These are phyloP conservation scores for Kockiozyma suomiensis DNA, from an alignment of 805 yeast species.

Conservation along the genomic window DNA sequence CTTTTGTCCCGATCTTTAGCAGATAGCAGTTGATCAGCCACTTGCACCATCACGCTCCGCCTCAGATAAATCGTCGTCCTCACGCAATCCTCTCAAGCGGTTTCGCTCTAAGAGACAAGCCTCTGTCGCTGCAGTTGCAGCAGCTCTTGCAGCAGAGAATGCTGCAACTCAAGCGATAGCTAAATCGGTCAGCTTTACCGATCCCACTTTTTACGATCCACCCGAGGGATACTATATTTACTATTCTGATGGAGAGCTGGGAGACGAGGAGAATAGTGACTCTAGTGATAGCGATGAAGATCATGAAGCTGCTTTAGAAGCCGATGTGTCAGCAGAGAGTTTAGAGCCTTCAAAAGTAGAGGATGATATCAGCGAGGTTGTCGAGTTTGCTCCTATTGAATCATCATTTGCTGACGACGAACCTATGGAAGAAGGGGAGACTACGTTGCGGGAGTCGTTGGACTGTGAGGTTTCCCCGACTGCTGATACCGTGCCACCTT, in stretches of 20 bases:
- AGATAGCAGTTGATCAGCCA: not conserved
- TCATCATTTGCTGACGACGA: not conserved
- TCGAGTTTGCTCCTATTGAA: conserved; percentile 12
- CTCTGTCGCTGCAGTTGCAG: not conserved
- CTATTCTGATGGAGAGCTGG: conserved; percentile 26
- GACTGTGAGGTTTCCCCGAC: too few relatives aligned
- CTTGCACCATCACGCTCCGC: not conserved
- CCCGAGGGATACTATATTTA: conserved; percentile 30
- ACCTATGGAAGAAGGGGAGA: conserved; percentile 5
- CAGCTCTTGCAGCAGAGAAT: not conserved
- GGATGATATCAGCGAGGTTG: conserved; percentile 1
- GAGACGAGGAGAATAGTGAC: conserved; percentile 23
- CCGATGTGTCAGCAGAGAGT: not conserved
- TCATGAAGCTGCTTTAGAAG: not conserved
- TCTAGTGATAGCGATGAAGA: conserved; percentile 9
- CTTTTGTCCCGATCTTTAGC: not conserved
- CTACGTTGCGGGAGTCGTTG: conserved; percentile 17
- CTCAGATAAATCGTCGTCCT: not conserved
- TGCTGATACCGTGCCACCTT: not conserved
- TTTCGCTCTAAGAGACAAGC: conserved; percentile 11
- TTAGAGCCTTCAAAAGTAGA: not conserved
- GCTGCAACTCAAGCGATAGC: not conserved
- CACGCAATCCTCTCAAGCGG: conserved; percentile 20
- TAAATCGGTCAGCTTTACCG: conserved; percentile 24
- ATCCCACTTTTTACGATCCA: conserved; percentile 27